Evolutionary conservation across 2,329 filamentous ascomycete species (phyloP).

Genomic region (Gyromitra esculenta): DNA sequence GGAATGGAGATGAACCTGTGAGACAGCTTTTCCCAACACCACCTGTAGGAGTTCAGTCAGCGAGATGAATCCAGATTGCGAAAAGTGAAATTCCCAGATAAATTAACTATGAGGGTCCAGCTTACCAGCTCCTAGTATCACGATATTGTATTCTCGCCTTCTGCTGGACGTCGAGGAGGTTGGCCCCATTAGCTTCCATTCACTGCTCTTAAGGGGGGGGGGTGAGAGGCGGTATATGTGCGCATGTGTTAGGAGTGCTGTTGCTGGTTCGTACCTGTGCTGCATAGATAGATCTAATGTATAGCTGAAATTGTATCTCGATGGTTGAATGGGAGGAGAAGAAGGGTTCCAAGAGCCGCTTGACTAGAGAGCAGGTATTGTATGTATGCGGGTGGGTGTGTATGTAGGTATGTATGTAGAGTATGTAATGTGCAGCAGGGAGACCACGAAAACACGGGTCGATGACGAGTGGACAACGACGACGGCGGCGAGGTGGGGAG

Average conservation of each 20-base stretch:
- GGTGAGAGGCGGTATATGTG: conserved; percentile 13
- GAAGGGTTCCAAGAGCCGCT: conserved; percentile 22
- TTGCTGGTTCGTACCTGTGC: conserved; percentile 49
- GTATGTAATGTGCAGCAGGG: conserved; percentile 44
- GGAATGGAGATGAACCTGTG: conserved; percentile 67
- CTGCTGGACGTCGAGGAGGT: conserved; percentile 43
- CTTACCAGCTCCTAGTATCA: conserved; percentile 71
- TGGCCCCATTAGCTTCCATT: conserved; percentile 33
- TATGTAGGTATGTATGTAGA: background rate
- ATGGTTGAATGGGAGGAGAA: conserved; percentile 31
- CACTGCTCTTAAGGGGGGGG: background rate
- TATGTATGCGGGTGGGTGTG: no score
- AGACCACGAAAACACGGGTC: conserved; percentile 41
- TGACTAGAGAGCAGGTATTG: conserved; percentile 18
- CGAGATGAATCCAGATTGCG: conserved; percentile 46
- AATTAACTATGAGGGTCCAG: conserved; percentile 6
- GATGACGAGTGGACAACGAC: conserved; percentile 40
- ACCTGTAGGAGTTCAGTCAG: conserved; percentile 62
- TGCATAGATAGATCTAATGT: conserved; percentile 50
- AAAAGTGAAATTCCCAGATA: background rate
- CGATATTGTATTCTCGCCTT: conserved; percentile 73
- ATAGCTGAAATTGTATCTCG: conserved; percentile 35
- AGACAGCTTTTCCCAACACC: conserved; percentile 80
- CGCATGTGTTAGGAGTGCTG: background rate
- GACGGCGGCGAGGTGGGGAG: conserved; percentile 34